Evolutionary conservation across 768 basidiomycete genomes (phyloP).

Genomic region (Phanerodontia chrysosporium): DNA sequence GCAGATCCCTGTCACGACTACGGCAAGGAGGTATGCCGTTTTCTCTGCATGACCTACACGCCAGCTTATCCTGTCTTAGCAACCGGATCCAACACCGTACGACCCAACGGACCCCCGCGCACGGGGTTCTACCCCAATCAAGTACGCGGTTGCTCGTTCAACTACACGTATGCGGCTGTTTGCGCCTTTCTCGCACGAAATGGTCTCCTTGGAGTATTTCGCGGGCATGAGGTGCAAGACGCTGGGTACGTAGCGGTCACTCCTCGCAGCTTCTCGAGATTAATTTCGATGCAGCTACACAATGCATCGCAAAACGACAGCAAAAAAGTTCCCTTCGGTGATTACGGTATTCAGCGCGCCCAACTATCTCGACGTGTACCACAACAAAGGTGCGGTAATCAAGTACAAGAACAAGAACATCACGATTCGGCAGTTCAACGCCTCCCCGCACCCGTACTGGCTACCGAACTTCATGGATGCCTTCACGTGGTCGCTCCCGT

Average conservation of each 20-base stretch:
- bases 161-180: constrained; percentile 88
- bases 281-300: constrained; percentile 23
- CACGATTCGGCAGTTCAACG: constrained; percentile 56
- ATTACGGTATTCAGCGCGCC: constrained; percentile 81
- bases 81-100: no score
- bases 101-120: neutral
- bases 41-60: neutral
- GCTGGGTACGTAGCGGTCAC: constrained; percentile 60
- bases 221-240: constrained; percentile 97
- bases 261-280: neutral
- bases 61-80: no score
- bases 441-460: constrained; percentile 81
- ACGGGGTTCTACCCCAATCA: constrained; percentile 67
- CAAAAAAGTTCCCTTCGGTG: constrained; percentile 12
- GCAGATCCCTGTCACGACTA: constrained; percentile 89
- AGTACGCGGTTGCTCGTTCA: constrained; percentile 88
- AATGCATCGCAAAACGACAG: constrained; percentile 9
- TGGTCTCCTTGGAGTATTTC: constrained; percentile 85
- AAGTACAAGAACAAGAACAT: constrained; percentile 97
- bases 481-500: constrained; percentile 98
- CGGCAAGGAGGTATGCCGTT: constrained; percentile 66
- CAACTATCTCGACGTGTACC: constrained; percentile 94
- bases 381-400: constrained; percentile 94
- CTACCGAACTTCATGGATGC: constrained; percentile 99
- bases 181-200: constrained; percentile 94